Conservation (phyloP, 2,329 filamentous ascomycete genomes). For the Neurospora sp. region DNA sequence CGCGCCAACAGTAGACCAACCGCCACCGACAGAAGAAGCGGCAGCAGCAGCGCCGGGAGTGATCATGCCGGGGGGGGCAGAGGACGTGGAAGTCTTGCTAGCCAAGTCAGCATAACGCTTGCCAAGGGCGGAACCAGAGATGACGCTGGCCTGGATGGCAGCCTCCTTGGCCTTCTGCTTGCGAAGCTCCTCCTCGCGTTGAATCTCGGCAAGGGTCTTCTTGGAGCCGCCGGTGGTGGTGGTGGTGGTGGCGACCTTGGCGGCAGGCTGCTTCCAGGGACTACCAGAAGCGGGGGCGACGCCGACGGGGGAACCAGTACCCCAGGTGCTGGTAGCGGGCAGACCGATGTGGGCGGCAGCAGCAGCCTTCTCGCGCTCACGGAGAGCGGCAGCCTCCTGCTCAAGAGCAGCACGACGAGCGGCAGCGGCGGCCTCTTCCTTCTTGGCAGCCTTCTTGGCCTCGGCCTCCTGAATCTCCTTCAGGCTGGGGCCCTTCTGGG, state of each 20-base stretch:
- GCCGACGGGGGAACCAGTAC: constrained; percentile 58
- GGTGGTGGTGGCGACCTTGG: constrained; percentile 22
- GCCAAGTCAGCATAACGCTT: constrained; percentile 96
- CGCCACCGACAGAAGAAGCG: constrained; percentile 28
- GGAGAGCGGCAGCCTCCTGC: constrained; percentile 56
- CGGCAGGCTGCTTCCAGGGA: constrained; percentile 57
- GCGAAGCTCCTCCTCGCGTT: constrained; percentile 85
- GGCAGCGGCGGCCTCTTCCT: constrained; percentile 70
- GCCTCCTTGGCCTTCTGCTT: constrained; percentile 62
- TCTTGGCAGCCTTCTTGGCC: constrained; percentile 82
- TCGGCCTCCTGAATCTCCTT: constrained; percentile 97
- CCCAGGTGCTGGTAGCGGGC: constrained; percentile 85
- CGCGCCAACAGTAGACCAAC: constrained; percentile 93
- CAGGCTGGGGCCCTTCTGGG: constrained; percentile 77
- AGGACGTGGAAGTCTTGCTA: constrained; percentile 47
- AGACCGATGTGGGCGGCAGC: constrained; percentile 57
- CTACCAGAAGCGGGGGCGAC: constrained; percentile 39
- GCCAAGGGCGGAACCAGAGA: constrained; percentile 42
- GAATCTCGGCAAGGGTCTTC: constrained; percentile 92
- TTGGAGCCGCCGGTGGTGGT: constrained; percentile 37
- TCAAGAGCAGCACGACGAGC: constrained; percentile 69
- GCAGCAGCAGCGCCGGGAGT: constrained; percentile 26
- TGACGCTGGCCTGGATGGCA: constrained; percentile 32
- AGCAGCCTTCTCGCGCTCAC: constrained; percentile 50
- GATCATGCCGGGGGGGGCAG: constrained; percentile 28